A percentile compares a stretch with the other conserved stretches of the same genome.
These are phyloP conservation scores for Citrus medica DNA, from an alignment of 345 rosid species.

Conservation along the genomic window DNA sequence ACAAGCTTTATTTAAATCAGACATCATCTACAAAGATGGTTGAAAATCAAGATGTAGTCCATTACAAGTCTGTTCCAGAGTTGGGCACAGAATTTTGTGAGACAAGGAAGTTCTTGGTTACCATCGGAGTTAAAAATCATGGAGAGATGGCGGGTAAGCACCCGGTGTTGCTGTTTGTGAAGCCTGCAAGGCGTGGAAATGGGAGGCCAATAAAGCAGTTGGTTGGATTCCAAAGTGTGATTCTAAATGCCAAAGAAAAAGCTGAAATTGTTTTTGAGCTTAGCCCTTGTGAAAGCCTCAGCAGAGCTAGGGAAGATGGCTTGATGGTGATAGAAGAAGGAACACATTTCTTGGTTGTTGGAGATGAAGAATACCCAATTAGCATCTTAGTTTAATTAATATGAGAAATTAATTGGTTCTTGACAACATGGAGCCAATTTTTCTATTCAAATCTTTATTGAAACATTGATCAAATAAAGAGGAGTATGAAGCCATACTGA, in stretches of 20 bases:
- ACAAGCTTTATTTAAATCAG: conserved; percentile 35
- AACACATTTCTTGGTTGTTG: conserved; percentile 59
- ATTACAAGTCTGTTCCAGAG: conserved; percentile 40
- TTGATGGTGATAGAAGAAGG: conserved; percentile 71
- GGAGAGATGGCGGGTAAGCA: conserved; percentile 74
- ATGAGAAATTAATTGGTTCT: neutral
- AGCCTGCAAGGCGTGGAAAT: conserved; percentile 40
- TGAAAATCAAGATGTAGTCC: conserved; percentile 17
- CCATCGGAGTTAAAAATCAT: conserved; percentile 47
- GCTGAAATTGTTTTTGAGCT: conserved; percentile 55
- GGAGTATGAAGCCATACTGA: too few relatives aligned
- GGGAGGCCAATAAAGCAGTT: conserved; percentile 64
- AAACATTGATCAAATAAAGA: too few relatives aligned
- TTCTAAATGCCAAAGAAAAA: conserved; percentile 46
- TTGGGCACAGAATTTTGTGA: conserved; percentile 44
- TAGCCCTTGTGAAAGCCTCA: conserved; percentile 58
- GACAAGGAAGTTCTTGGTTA: conserved; percentile 36
- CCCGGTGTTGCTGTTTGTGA: conserved; percentile 59
- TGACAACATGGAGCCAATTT: conserved; percentile 4
- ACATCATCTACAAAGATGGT: conserved; percentile 9
- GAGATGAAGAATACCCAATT: conserved; percentile 55
- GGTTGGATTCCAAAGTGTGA: conserved; percentile 67
- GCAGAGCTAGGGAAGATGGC: conserved; percentile 69
- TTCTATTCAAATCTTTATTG: too few relatives aligned
- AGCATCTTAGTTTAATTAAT: conserved; percentile 45